Evolutionary conservation across 345 rosid species (phyloP).

Genomic region (Linum usitatissimum): DNA sequence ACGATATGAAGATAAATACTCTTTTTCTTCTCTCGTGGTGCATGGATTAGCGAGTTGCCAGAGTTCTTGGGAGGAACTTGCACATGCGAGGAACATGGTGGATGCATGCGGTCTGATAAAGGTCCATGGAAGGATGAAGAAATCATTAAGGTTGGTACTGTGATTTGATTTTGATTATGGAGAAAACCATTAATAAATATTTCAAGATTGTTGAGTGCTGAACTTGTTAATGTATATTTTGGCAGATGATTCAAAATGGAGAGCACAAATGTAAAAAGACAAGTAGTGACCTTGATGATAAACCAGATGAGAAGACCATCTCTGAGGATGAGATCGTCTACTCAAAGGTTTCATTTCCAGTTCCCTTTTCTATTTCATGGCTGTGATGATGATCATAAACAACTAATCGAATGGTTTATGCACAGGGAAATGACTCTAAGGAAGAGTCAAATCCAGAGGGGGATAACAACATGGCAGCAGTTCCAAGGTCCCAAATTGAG

Average conservation of each 20-base stretch:
- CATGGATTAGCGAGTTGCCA: slow-evolving; percentile 59
- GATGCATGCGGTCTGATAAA: slow-evolving; percentile 88
- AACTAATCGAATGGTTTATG: slow-evolving; percentile 8
- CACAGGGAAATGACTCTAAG: slow-evolving; percentile 33
- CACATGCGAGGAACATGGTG: slow-evolving; percentile 74
- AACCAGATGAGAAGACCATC: slow-evolving; percentile 34
- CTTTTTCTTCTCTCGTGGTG: background rate
- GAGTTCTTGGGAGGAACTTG: slow-evolving; percentile 88
- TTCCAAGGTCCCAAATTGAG: slow-evolving; percentile 11
- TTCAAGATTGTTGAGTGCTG: too few relatives aligned
- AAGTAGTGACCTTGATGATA: slow-evolving; percentile 15
- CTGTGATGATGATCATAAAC: background rate
- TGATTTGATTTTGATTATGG: background rate
- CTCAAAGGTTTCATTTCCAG: slow-evolving; percentile 33
- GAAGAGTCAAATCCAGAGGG: slow-evolving; percentile 20
- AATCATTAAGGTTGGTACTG: slow-evolving; percentile 46
- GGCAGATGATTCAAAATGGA: slow-evolving; percentile 67
- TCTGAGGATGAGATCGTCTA: slow-evolving; percentile 29
- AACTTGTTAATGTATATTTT: slow-evolving; percentile 3
- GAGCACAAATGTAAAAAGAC: slow-evolving; percentile 51
- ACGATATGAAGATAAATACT: background rate
- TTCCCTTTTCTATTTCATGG: background rate
- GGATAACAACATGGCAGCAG: slow-evolving; percentile 8
- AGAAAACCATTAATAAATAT: background rate
- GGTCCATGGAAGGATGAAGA: slow-evolving; percentile 87